Evolutionary conservation across 768 basidiomycete genomes (phyloP), one percentile per base, ranked within the genome.

Genomic region (Lyophyllum atratum): DNA sequence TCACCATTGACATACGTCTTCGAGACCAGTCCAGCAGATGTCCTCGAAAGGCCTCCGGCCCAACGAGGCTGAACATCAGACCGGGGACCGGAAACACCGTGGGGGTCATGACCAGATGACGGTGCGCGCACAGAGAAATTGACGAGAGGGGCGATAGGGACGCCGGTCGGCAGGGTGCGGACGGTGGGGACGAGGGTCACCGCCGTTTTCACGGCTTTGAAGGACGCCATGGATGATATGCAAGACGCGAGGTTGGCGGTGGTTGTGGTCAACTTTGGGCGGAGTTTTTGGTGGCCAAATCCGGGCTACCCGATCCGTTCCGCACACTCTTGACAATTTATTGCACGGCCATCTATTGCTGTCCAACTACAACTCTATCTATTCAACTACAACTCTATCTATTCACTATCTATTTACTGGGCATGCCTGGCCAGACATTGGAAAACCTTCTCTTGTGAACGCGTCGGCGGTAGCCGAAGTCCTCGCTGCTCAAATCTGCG

Each of bases 111-210:
- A 28, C 76, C 80, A 62, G 76, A 74, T 55, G 80, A 73, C 56
- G 85, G 83, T 29, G 86, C 85, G 66, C 85, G 86, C 45, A 83
- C 85, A 59, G 82, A 74, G 68, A 92, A 78, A 75, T 90, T 91
- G 70, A 98, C 76, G 49, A 84, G 79, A 31, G 91, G 86, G 7
- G 86, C 91, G 63, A 72, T 71, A 28, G 95, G 95, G 14, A 94
- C 80, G 58, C 95, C 95, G 31, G 83, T 86, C 43, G 94, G 81
- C 56, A 92, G 83, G 6, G 85, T 78, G 68, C 90, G 85, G 62
- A 92, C 85, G 31, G 93, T 92, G 56, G 94, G 92, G 31, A 89
- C 73, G 61, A 96, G 77, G 73, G 85, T 92, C 66, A 93, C 77
- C 61, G 89, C 88, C 76, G 87, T 93, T 87, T 87, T 91, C 66